Base-by-base conservation (phyloP, 164 flowering plant species). In the Santalum album region DNA sequence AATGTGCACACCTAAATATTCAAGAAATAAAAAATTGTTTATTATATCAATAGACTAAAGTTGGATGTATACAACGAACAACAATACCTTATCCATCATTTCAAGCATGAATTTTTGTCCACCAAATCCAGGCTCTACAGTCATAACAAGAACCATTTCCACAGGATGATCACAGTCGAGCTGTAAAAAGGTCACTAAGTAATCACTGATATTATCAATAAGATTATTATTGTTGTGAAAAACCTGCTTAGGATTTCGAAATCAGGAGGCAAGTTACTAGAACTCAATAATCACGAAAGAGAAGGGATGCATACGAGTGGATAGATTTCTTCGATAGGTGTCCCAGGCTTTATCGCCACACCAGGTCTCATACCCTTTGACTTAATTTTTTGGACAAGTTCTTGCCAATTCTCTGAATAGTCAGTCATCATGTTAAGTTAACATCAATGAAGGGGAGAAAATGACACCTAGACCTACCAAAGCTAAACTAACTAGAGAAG, bases 111-210 rank as follows among this genome's bases (percentile, higher is more conserved):
- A 94, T 68, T 90, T 94, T 59, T 90, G 96, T 40, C 99, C 99
- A 66, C 96, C 96, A 75, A 94, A 90, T 56, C 99, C 99, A 66
- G 99, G 97, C 77, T 87, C 96, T 16, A 94, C 96, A 51, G 99
- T 94, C 99, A 94, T 90, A 18, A 94, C 94, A 68, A 94, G 94
- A 56, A 87, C 99, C 92, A 94, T 60, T 69, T 90, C 96, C 61
- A 94, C 97, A 42, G 92, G 90, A 65, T 77, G 69, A 71, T 82
- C 81, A 64, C 64, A 71, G 49, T 92, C 95, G 57, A 87, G 71
- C 99, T 92, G 67, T 25, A 46, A 29, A n/a, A n/a, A n/a, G n/a
- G n/a, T n/a, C n/a, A n/a, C n/a, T n/a, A n/a, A n/a, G n/a, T n/a
- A n/a, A n/a, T n/a, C n/a, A n/a, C n/a, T n/a, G n/a, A n/a, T n/a